Base-by-base conservation (phyloP, 106 monocot species). In the Dioscorea alata region DNA sequence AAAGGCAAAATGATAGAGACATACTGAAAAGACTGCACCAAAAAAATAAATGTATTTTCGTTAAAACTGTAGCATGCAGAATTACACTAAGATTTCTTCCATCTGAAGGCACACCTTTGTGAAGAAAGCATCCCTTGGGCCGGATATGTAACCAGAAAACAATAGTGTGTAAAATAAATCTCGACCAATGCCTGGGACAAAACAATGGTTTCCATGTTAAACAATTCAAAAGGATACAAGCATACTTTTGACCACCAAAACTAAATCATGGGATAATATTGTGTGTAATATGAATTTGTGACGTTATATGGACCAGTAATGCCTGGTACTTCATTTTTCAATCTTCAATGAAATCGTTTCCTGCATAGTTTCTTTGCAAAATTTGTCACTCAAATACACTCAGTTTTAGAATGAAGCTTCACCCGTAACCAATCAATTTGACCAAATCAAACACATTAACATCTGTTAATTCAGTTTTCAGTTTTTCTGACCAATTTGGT, bases 81-180 rank as follows among this genome's bases (percentile, higher is more conserved):
- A 61, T 23, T 28, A 28, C 28, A 1, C n/a, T n/a, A 2, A 23
- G 61, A 28, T 23, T 64, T 61, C 23, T 35, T 63, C 61, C 7
- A 18, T 9, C 13, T 14, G 48, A 13, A 21, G 5, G 5, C 52
- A 5, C 79, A 92, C 97, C 90, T 87, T 90, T 21, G 77, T 70
- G 6, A 73, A 83, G 25, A 78, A 76, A 63, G 56, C 66, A 69
- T 76, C 78, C 50, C 34, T 33, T 48, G 83, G 87, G 18, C 82
- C 72, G 70, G 97, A 92, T 34, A 99, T 78, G 66, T 87, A 85
- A 33, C 97, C 97, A 70, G 86, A 87, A 70, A 99, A 85, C 23
- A n/a, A n/a, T n/a, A n/a, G n/a, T 79, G 70, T 99, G 76, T 92
- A 90, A 74, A 99, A 99, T 63, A 99, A 73, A 57, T 99, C 97